Evolutionary conservation across 2,329 filamentous ascomycete species (phyloP), one percentile per base, ranked within the genome.

Genomic region (Cladorrhinum sp.): DNA sequence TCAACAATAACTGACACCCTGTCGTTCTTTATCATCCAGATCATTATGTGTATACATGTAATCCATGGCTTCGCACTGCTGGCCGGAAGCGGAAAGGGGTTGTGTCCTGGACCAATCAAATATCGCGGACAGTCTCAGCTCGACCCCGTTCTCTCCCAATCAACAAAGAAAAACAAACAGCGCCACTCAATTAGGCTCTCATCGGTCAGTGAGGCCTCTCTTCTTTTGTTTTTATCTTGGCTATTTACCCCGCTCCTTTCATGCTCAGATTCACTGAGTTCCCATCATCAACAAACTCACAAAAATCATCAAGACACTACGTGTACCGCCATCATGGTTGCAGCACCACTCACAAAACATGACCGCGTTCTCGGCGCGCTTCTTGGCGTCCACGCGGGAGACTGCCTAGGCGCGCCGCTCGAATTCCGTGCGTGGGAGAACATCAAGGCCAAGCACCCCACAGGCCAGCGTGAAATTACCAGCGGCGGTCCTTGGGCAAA

Each of bases 401-500:
- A 82, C 67, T 74, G 75, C 0, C 74, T 82, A 1, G 79, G 79
- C 57, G 77, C 78, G 1, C 76, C 77, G 0, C 62, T 78, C 52
- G 79, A 82, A 66, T 82, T 81, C 66, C 28, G 58, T 8, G 54
- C 71, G 12, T 77, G 76, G 70, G 52, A 62, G 0, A 14, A 57
- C 3, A 76, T 80, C 55, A 65, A 67, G 16, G n/a, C 50, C 1
- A 6, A 59, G 1, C 71, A 77, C 59, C 78, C 79, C n/a, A 53
- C 66, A 0, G 76, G 75, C 16, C 63, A 78, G 2, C 74, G 74
- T 46, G 71, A 75, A 9, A 79, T 81, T 33, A 65, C 77, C 18
- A 79, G 79, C 54, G 79, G 79, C 53, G 79, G 79, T 0, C 61
- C 80, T 81, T 81, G 79, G 78, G 59, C 73, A 0, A 62, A 73